phyloP scores from a whole-genome alignment of 192 early-diverging fungal species.

The Coemansia sp. region DNA sequence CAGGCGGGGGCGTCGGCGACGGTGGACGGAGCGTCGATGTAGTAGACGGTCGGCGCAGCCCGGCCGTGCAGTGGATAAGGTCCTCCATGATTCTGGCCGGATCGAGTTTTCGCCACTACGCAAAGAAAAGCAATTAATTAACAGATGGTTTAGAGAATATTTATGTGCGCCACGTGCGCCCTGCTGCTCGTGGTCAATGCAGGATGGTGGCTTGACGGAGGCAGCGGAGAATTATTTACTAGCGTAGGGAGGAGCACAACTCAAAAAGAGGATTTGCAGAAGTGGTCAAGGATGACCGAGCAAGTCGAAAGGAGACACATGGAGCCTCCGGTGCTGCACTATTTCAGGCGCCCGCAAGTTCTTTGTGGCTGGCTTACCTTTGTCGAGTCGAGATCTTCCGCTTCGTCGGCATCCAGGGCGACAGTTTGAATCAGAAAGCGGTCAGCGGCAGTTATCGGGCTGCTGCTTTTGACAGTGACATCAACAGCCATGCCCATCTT shows the following conservation, averaged over 20 bases:
- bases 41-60: constrained; percentile 25
- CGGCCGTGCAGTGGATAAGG: constrained; percentile 38
- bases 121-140: constrained; percentile 1
- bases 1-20: not conserved
- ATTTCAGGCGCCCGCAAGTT: not conserved
- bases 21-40: constrained; percentile 27
- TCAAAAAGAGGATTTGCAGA: not conserved
- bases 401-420: constrained; percentile 44
- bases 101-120: constrained; percentile 48
- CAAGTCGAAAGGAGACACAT: too few relatives aligned
- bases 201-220: not conserved
- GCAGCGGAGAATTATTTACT: not conserved
- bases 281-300: too few relatives aligned
- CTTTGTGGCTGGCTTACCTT: constrained; percentile 42
- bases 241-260: not conserved
- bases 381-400: constrained; percentile 42
- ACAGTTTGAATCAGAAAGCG: constrained; percentile 59
- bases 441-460: constrained; percentile 45
- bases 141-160: not conserved
- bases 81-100: constrained; percentile 51
- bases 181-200: not conserved
- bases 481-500: constrained; percentile 43
- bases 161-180: constrained; percentile 2
- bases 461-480: constrained; percentile 51
- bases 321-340: too few relatives aligned